Base-by-base conservation (phyloP, 2,329 filamentous ascomycete genomes). In the Fusarium heterosporum region DNA sequence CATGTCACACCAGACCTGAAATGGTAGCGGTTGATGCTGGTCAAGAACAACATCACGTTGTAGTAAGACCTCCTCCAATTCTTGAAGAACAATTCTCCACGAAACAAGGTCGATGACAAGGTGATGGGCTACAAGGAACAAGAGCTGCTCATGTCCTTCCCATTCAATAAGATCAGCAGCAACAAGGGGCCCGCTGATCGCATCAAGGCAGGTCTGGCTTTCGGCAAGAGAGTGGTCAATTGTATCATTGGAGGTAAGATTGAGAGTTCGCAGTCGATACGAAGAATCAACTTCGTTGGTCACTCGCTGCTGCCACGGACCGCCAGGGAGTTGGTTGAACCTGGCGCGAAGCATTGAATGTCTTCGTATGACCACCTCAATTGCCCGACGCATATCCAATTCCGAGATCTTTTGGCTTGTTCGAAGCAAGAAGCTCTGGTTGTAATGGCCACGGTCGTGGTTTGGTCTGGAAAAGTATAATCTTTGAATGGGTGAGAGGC, bases 71-170 rank as follows among this genome's bases (percentile, higher is more conserved):
- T 78, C 78, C 50, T 84, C 81, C 0, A 70, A n/a, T 6, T 70
- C 68, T 11, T 70, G 61, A 0, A 70, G 73, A 2, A 84, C 71
- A 6, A 83, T 72, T 29, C 80, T 73, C 82, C 82, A 84, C 0
- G 81, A 82, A 1, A 84, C 82, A 3, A 84, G 72, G 45, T 83
- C 81, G 29, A 83, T 78, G 6, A 79, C 73, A 1, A 81, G 61
- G 52, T 81, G 79, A 32, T 80, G 78, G 0, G 72, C 72, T 3
- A 74, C 74, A 10, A 82, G 52, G 28, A 79, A 79, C 7, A 81
- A 36, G 3, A 71, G 64, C 19, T 79, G 73, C 3, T 70, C 38
- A n/a, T 71, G 59, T 4, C 38, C n/a, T 1, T 55, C 25, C 22
- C 42, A 16, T 6, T 66, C 25, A 7, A 70, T 64, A 2, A 70